Evolutionary conservation across 2,329 filamentous ascomycete genomes (phyloP).

Genomic region (Penicillium concentricum): DNA sequence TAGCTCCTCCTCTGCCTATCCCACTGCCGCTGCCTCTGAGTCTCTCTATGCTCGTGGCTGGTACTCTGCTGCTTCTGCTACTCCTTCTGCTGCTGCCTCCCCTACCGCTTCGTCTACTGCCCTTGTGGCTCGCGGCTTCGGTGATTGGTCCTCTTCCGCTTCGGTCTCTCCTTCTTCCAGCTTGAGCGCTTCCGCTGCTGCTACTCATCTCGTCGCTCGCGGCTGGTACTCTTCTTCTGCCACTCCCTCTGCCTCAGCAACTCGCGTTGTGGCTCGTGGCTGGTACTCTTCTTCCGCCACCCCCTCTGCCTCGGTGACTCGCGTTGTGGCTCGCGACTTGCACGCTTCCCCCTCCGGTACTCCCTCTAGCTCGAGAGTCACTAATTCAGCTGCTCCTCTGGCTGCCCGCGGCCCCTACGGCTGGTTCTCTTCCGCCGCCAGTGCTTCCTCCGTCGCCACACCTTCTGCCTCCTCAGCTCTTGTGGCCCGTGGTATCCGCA

Average conservation of each 20-base stretch:
- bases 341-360: no score
- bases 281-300: not conserved
- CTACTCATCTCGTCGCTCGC: conserved; percentile 11
- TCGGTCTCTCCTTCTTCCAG: not conserved
- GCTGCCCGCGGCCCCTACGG: conserved; percentile 5
- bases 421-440: conserved; percentile 1
- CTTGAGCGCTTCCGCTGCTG: not conserved
- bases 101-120: conserved; percentile 3
- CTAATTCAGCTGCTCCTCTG: conserved; percentile 6
- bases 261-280: not conserved
- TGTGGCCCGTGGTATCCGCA: conserved; percentile 5
- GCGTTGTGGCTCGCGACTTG: not conserved
- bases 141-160: conserved; percentile 3
- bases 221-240: conserved; percentile 7
- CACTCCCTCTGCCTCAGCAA: not conserved
- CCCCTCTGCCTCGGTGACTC: not conserved
- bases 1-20: conserved; percentile 8
- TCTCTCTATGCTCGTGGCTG: conserved; percentile 9
- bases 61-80: conserved; percentile 5
- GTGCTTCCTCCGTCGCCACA: not conserved
- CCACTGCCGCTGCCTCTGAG: not conserved
- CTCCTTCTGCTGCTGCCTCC: not conserved
- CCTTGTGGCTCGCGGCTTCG: conserved; percentile 14
- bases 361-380: not conserved
- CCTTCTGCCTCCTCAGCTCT: conserved; percentile 7